Evolutionary conservation across 2,329 filamentous ascomycete genomes (phyloP).

Genomic region (Aspergillus jensenii): DNA sequence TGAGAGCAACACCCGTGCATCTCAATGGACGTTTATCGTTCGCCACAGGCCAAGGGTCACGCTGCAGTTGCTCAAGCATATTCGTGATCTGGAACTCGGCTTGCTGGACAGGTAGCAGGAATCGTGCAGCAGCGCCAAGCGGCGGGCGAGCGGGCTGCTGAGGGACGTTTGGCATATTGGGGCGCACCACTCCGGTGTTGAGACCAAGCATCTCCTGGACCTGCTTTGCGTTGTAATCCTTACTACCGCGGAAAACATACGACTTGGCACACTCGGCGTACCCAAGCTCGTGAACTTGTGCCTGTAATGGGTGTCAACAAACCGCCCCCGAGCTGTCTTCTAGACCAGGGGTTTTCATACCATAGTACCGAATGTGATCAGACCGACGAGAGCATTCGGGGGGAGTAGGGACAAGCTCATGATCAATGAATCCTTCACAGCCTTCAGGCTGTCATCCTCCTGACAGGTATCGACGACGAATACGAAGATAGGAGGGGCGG

Average conservation of each 20-base stretch:
- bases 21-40: conserved; percentile 87
- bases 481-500: conserved; percentile 65
- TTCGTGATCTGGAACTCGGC: conserved; percentile 98
- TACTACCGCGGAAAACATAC: conserved; percentile 96
- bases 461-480: conserved; percentile 70
- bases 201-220: conserved; percentile 98
- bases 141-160: conserved; percentile 72
- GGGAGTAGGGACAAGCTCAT: conserved; percentile 66
- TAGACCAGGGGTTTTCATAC: conserved; percentile 46
- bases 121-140: conserved; percentile 79
- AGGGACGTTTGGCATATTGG: conserved; percentile 68
- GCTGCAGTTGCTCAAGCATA: conserved; percentile 90
- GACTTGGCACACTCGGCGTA: conserved; percentile 98
- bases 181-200: conserved; percentile 66
- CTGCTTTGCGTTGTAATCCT: conserved; percentile 97
- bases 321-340: conserved; percentile 1
- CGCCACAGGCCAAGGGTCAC: conserved; percentile 95
- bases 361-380: conserved; percentile 82
- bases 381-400: conserved; percentile 62
- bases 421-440: conserved; percentile 65
- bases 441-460: conserved; percentile 67
- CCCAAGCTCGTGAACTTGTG: conserved; percentile 95
- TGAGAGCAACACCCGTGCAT: conserved; percentile 94
- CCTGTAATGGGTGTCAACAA: conserved; percentile 47
- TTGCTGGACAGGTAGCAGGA: conserved; percentile 90